Evolutionary conservation across 2,329 filamentous ascomycete genomes (phyloP).

Genomic region (Exophiala phaeomuriformis): DNA sequence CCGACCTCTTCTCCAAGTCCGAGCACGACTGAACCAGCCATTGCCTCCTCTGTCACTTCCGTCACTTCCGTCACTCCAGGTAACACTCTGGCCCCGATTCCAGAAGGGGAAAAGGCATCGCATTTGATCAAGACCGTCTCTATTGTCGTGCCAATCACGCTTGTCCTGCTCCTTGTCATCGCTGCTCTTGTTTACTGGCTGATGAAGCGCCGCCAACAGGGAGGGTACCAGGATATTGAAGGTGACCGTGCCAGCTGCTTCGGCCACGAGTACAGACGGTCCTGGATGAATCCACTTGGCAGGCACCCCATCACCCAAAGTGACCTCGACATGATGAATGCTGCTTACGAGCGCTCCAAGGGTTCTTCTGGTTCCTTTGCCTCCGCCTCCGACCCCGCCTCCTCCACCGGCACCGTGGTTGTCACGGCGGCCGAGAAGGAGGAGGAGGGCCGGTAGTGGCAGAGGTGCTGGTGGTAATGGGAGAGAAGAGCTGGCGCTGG

Average conservation of each 20-base stretch:
- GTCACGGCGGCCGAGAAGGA: not conserved
- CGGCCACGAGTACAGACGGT: slow-evolving; percentile 2
- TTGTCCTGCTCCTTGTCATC: not conserved
- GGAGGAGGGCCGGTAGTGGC: too few species aligned
- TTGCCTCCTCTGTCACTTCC: not conserved
- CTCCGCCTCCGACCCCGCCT: not conserved
- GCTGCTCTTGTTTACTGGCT: slow-evolving; percentile 5
- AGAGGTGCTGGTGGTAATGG: too few species aligned
- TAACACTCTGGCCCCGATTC: not conserved
- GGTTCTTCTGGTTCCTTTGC: not conserved
- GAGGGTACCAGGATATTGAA: slow-evolving; percentile 2
- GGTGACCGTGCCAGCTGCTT: slow-evolving; percentile 7
- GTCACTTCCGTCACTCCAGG: not conserved
- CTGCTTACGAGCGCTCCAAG: not conserved
- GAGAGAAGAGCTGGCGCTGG: too few species aligned
- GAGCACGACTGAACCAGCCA: not conserved
- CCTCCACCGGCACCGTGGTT: not conserved
- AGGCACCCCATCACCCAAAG: not conserved
- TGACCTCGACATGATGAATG: not conserved
- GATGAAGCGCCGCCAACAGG: slow-evolving; percentile 1
- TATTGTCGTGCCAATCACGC: not conserved
- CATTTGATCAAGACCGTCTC: not conserved
- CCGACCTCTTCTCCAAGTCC: not conserved
- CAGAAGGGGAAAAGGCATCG: not conserved
- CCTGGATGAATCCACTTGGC: not conserved